phyloP scores from a whole-genome alignment of 768 basidiomycete genomes.

The Termitomyces sp. region DNA sequence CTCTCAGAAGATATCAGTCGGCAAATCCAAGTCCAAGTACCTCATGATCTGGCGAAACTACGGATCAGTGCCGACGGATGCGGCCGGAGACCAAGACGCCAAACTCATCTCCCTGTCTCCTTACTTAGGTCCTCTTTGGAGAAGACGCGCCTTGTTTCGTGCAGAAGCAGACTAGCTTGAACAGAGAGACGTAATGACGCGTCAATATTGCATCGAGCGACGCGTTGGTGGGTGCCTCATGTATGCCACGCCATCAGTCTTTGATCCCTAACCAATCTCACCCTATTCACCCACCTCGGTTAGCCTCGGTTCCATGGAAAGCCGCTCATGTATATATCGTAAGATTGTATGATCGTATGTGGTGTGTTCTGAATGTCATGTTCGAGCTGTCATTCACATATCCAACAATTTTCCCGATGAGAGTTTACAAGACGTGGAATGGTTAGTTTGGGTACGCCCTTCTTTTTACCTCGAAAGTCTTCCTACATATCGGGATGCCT shows the following conservation, averaged over 20 bases:
- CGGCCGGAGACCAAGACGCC: conserved; percentile 12
- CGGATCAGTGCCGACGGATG: conserved; percentile 29
- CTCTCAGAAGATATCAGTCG: not conserved
- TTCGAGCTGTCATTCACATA: not conserved
- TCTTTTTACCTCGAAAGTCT: not conserved
- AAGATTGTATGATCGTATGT: not conserved
- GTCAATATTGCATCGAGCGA: conserved; percentile 19
- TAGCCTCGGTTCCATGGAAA: conserved; percentile 20
- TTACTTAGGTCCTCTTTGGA: not conserved
- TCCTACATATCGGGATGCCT: too few species aligned
- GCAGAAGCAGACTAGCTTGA: conserved; percentile 1
- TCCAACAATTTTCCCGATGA: not conserved
- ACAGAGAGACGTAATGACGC: conserved; percentile 33
- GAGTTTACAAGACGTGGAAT: not conserved
- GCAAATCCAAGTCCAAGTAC: conserved; percentile 5
- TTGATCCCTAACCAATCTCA: conserved; percentile 19
- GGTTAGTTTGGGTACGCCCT: not conserved
- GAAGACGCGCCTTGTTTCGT: conserved; percentile 9
- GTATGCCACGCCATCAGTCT: conserved; percentile 15
- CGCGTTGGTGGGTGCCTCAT: conserved; percentile 14
- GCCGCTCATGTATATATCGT: not conserved
- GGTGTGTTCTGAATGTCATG: not conserved
- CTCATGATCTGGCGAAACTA: conserved; percentile 23
- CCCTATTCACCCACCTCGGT: conserved; percentile 15
- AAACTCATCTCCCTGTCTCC: conserved; percentile 1